Evolutionary conservation across 1,139 yeast species (phyloP).

Genomic region (Debaryomyces fabryi): DNA sequence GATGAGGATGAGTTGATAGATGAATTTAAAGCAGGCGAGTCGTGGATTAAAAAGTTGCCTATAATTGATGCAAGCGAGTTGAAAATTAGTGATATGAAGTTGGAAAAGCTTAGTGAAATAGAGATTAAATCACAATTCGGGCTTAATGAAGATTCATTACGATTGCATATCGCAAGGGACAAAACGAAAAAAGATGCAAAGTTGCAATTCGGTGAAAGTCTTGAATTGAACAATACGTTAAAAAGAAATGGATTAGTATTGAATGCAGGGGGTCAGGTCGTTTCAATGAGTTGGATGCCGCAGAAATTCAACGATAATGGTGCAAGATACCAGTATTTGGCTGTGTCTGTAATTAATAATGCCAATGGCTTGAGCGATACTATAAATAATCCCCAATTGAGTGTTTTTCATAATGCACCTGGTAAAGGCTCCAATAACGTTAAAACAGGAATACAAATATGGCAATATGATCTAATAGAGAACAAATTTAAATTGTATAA

Average conservation of each 20-base stretch:
- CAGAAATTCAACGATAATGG: conserved; percentile 10
- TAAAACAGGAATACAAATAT: conserved; percentile 49
- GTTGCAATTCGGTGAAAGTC: conserved; percentile 12
- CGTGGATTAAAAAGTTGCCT: conserved; percentile 4
- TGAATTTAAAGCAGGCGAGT: conserved; percentile 5
- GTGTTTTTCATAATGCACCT: conserved; percentile 28
- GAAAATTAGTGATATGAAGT: conserved; percentile 9
- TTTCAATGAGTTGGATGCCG: conserved; percentile 61
- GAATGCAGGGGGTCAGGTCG: conserved; percentile 58
- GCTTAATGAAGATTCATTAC: not conserved
- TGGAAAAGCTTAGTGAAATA: conserved; percentile 8
- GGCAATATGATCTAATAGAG: conserved; percentile 39
- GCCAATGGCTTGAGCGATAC: conserved; percentile 28
- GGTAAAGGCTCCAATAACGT: conserved; percentile 17
- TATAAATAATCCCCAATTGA: conserved; percentile 34
- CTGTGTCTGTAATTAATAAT: conserved; percentile 48
- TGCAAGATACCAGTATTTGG: conserved; percentile 40
- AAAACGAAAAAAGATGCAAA: not conserved
- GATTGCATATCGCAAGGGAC: not conserved
- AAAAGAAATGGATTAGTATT: conserved; percentile 48
- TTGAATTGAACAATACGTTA: conserved; percentile 12
- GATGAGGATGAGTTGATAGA: conserved; percentile 24
- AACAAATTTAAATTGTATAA: conserved; percentile 28
- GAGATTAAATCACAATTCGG: conserved; percentile 11
- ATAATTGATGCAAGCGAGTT: conserved; percentile 8